A percentile compares a stretch with the other conserved stretches of the same genome.
phyloP scores from a whole-genome alignment of 257 asterid genomes.

The Solanum sitiens region DNA sequence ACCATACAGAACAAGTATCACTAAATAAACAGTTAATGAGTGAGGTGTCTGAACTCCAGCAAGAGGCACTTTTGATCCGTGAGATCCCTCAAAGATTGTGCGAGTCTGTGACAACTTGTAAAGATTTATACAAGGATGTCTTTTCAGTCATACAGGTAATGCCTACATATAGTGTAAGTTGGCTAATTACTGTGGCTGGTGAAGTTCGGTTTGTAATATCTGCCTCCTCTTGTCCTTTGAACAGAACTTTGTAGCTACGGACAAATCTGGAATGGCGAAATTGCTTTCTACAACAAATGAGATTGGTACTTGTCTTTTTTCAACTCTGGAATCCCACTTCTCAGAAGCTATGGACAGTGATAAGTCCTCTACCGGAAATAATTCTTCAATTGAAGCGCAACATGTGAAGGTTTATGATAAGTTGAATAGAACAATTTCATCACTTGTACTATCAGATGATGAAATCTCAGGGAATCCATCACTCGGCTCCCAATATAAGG shows the following conservation, averaged over 20 bases:
- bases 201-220: not conserved
- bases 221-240: not conserved
- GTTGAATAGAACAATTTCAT: conserved; percentile 46
- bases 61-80: conserved; percentile 35
- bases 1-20: conserved; percentile 36
- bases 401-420: conserved; percentile 45
- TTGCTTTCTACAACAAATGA: conserved; percentile 60
- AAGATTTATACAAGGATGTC: conserved; percentile 44
- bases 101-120: conserved; percentile 49
- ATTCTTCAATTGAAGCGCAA: conserved; percentile 34
- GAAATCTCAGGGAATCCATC: conserved; percentile 14
- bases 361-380: conserved; percentile 15
- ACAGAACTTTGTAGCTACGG: conserved; percentile 50
- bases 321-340: conserved; percentile 63
- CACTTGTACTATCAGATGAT: conserved; percentile 31
- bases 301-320: conserved; percentile 50
- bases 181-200: not conserved
- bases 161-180: not conserved
- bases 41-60: conserved; percentile 50
- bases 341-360: conserved; percentile 24
- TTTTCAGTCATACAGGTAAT: conserved; percentile 55
- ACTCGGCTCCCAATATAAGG: conserved; percentile 51
- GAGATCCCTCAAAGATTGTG: conserved; percentile 49
- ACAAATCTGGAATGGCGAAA: conserved; percentile 45
- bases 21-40: conserved; percentile 38